These are phyloP conservation scores for Actinomortierella wolfii DNA, from an alignment of 371 early-diverging fungal species.

Conservation along the genomic window DNA sequence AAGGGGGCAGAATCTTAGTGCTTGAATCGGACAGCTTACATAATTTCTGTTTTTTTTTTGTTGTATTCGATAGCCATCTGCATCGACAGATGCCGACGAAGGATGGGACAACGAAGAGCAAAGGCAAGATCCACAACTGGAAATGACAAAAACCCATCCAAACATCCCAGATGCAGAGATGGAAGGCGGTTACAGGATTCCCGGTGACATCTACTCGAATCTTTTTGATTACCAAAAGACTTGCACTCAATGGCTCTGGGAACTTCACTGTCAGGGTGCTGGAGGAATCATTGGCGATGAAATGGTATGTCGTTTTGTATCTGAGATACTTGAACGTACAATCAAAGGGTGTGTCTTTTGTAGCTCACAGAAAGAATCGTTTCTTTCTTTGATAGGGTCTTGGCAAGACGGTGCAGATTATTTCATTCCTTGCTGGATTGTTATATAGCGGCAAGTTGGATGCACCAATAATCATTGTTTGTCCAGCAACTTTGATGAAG, in stretches of 20 bases:
- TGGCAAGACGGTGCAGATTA: constrained; percentile 97
- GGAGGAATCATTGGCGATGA: constrained; percentile 99
- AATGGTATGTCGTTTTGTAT: constrained; percentile 64
- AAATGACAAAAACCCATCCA: constrained; percentile 68
- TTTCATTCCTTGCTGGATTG: constrained; percentile 80
- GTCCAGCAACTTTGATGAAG: constrained; percentile 94
- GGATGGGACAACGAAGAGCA: constrained; percentile 32
- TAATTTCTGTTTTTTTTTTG: neutral
- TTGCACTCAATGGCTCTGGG: constrained; percentile 89
- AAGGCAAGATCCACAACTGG: constrained; percentile 47
- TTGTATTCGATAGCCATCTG: constrained; percentile 12
- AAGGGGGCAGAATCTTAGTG: too few relatives aligned
- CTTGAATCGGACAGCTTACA: too few relatives aligned
- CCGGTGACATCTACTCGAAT: constrained; percentile 83
- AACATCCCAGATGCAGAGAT: constrained; percentile 61
- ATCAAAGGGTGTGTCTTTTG: too few relatives aligned
- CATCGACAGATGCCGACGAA: constrained; percentile 21
- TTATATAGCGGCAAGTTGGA: constrained; percentile 61
- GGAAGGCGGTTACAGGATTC: constrained; percentile 68
- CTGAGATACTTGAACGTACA: too few relatives aligned
- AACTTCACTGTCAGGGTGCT: constrained; percentile 82
- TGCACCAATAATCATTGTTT: constrained; percentile 79
- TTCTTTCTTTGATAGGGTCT: constrained; percentile 66
- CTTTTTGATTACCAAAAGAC: constrained; percentile 95
- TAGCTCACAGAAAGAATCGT: neutral